phyloP scores from a whole-genome alignment of 139 green algal species.

The Chlorella ohadii region DNA sequence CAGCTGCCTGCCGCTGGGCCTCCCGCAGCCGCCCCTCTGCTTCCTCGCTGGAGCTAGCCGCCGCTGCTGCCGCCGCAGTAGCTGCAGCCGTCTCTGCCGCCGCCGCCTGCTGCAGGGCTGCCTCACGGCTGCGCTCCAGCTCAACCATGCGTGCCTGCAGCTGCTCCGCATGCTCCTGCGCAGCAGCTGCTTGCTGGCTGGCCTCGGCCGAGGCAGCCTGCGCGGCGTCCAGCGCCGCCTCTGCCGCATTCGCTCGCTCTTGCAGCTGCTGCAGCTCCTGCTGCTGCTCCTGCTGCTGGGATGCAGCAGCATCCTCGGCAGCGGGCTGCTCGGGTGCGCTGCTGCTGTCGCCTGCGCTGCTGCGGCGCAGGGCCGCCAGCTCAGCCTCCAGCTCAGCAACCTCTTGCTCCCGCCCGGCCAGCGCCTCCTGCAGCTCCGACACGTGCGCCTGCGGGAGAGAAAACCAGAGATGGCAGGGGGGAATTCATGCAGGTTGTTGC shows the following conservation, averaged over 20 bases:
- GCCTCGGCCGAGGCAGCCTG: background rate
- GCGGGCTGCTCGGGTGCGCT: background rate
- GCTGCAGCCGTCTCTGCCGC: background rate
- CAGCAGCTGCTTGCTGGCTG: background rate
- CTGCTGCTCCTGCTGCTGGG: background rate
- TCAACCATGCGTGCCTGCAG: background rate
- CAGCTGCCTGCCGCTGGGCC: background rate
- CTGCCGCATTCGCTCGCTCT: background rate
- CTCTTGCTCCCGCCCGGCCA: conserved; percentile 27
- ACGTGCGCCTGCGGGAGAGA: conserved; percentile 9
- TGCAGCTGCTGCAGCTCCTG: conserved; percentile 16
- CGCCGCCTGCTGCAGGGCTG: background rate
- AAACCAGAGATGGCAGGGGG: background rate
- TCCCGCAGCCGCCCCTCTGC: background rate
- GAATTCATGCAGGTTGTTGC: too few species aligned
- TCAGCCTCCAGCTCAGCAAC: conserved; percentile 25
- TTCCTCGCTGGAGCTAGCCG: background rate
- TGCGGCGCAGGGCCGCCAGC: conserved; percentile 1
- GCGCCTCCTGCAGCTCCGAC: conserved; percentile 33
- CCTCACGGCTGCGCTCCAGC: background rate
- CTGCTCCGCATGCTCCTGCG: background rate
- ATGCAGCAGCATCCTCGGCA: background rate
- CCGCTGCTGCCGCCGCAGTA: background rate
- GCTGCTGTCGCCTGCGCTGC: background rate
- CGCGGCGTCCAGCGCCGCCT: background rate